Evolutionary conservation across 257 asterid genomes (phyloP).

Genomic region (Nicotiana knightiana): DNA sequence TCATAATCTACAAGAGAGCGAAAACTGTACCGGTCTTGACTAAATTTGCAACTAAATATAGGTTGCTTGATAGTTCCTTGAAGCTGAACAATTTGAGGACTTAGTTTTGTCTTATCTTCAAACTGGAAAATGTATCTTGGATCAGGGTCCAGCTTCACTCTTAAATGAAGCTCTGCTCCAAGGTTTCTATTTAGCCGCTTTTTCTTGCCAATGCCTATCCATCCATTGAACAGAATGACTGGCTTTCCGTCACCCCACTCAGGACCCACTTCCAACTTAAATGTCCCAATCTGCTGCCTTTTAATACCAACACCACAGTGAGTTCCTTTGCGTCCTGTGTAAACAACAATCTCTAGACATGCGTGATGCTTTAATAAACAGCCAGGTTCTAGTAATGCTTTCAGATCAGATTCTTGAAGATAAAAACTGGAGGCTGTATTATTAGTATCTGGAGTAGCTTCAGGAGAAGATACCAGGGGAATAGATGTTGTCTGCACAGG

Average conservation of each 20-base stretch:
- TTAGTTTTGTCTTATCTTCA: conserved; percentile 72
- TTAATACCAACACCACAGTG: conserved; percentile 72
- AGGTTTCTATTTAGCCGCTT: conserved; percentile 54
- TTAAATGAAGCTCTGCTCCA: conserved; percentile 72
- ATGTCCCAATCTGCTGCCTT: conserved; percentile 71
- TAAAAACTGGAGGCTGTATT: conserved; percentile 66
- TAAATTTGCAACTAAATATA: conserved; percentile 77
- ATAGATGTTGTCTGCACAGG: conserved; percentile 72
- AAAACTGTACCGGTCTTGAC: conserved; percentile 26
- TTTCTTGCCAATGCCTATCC: conserved; percentile 78
- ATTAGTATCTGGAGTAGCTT: conserved; percentile 45
- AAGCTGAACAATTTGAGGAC: conserved; percentile 87
- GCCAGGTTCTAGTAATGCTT: conserved; percentile 60
- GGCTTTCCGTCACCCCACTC: conserved; percentile 87
- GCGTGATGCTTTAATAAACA: conserved; percentile 64
- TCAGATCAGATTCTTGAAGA: conserved; percentile 71
- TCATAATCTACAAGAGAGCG: background rate
- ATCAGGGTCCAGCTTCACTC: conserved; percentile 84
- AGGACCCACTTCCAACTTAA: conserved; percentile 71
- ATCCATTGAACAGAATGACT: conserved; percentile 61
- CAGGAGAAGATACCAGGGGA: conserved; percentile 71
- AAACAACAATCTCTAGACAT: conserved; percentile 66
- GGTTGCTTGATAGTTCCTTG: conserved; percentile 81
- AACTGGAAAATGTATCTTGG: conserved; percentile 90
- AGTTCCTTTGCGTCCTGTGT: conserved; percentile 56